Conservation (phyloP, 1,139 yeast species). For the Hyphopichia buzzinii region DNA sequence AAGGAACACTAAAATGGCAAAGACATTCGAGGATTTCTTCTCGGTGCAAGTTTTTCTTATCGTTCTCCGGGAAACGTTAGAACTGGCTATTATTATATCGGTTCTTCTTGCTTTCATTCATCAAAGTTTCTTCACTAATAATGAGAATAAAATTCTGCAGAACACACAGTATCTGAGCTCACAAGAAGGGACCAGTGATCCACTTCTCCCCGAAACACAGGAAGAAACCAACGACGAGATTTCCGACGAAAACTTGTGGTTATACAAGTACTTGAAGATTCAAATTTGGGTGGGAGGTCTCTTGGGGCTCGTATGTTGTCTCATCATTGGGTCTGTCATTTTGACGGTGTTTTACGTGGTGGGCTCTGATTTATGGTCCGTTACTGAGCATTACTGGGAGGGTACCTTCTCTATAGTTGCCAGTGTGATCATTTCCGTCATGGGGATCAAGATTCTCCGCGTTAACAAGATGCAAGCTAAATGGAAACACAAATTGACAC, state of each 20-base stretch:
- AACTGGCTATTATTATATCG: conserved; percentile 46
- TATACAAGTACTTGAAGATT: conserved; percentile 22
- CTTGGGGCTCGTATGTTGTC: conserved; percentile 35
- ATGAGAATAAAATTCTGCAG: not conserved
- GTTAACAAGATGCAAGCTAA: conserved; percentile 67
- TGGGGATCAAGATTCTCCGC: conserved; percentile 44
- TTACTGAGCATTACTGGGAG: conserved; percentile 49
- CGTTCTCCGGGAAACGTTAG: conserved; percentile 45
- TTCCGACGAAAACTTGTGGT: conserved; percentile 4
- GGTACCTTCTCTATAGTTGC: conserved; percentile 45
- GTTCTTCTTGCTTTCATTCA: conserved; percentile 43
- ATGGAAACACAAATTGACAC: conserved; percentile 69
- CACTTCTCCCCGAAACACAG: not conserved
- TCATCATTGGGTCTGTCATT: conserved; percentile 36
- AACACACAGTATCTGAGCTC: not conserved
- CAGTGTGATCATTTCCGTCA: conserved; percentile 41
- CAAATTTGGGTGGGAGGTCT: conserved; percentile 48
- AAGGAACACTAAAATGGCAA: too few species aligned
- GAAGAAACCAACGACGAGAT: not conserved
- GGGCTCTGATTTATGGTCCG: conserved; percentile 43
- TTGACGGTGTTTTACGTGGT: conserved; percentile 35
- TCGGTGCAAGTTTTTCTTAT: conserved; percentile 47
- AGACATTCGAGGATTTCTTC: conserved; percentile 31
- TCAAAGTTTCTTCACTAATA: conserved; percentile 23
- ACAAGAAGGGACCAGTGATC: conserved; percentile 1